Conservation (phyloP, 306 rosid species). For the Glycyrrhiza uralensis region DNA sequence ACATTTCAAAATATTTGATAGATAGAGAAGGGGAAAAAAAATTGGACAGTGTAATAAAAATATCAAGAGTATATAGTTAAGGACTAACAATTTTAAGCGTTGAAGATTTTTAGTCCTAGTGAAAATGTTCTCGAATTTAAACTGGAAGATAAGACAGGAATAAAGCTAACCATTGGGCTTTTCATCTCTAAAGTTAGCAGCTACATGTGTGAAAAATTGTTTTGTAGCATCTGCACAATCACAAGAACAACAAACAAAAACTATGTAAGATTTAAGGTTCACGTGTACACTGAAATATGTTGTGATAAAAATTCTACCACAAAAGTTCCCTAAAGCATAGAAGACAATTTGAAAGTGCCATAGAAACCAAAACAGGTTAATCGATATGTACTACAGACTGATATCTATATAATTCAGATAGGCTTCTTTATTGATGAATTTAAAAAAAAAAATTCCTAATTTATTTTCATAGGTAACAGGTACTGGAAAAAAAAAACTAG, state of each 20-base stretch:
- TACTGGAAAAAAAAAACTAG: no score
- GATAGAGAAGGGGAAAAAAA: background rate
- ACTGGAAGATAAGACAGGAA: background rate
- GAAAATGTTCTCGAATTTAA: background rate
- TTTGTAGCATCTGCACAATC: constrained; percentile 71
- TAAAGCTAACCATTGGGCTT: constrained; percentile 48
- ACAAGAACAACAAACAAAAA: constrained; percentile 29
- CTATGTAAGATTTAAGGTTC: background rate
- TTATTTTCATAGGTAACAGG: background rate
- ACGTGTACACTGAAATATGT: background rate
- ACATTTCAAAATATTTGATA: background rate
- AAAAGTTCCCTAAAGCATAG: background rate
- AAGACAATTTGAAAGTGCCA: background rate
- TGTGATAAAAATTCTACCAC: background rate
- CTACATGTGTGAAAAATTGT: constrained; percentile 57
- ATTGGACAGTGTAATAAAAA: background rate
- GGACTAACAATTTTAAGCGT: background rate
- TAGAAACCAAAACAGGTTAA: constrained; percentile 18
- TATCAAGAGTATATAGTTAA: background rate
- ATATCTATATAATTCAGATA: background rate
- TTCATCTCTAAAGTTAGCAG: constrained; percentile 48
- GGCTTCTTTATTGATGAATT: background rate
- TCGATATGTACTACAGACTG: background rate
- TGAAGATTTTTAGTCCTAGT: background rate
- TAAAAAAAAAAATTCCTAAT: background rate